Evolutionary conservation across 257 asterid genomes (phyloP).

Genomic region (Thymus quinquecostatus): DNA sequence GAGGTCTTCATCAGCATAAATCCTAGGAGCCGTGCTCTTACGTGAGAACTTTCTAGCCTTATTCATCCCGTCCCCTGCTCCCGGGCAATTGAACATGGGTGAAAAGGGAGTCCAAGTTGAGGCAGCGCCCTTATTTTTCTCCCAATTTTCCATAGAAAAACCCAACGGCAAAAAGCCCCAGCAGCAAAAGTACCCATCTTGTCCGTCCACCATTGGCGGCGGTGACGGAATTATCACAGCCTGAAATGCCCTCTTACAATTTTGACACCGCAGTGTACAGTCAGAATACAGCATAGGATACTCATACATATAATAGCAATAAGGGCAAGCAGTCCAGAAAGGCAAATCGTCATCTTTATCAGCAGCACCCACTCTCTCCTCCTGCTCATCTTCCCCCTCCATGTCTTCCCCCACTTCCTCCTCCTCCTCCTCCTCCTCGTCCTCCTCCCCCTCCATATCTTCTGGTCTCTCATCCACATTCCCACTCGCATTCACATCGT

Average conservation of each 20-base stretch:
- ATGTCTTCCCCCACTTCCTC: conserved; percentile 20
- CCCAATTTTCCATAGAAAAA: conserved; percentile 54
- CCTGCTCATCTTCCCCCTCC: conserved; percentile 36
- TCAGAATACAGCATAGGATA: conserved; percentile 66
- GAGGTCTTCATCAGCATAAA: conserved; percentile 67
- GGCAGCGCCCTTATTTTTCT: conserved; percentile 51
- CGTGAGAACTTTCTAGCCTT: conserved; percentile 31
- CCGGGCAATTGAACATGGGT: conserved; percentile 68
- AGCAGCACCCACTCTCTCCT: conserved; percentile 39
- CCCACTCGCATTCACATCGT: conserved; percentile 33
- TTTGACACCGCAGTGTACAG: conserved; percentile 73
- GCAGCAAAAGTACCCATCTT: conserved; percentile 75
- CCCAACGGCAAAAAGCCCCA: conserved; percentile 93
- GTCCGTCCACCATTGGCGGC: conserved; percentile 71
- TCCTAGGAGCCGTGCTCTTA: conserved; percentile 53
- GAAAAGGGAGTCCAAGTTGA: conserved; percentile 86
- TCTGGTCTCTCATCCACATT: conserved; percentile 33
- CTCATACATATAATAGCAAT: conserved; percentile 86
- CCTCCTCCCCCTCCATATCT: conserved; percentile 25
- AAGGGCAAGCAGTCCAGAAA: conserved; percentile 92
- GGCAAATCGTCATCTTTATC: conserved; percentile 35
- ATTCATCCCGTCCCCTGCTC: conserved; percentile 29
- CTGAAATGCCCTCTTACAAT: conserved; percentile 83
- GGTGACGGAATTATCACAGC: conserved; percentile 74
- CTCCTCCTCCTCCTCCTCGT: conserved; percentile 29